Evolutionary conservation across 2,329 filamentous ascomycete species (phyloP).

Genomic region (Diaporthe eres): DNA sequence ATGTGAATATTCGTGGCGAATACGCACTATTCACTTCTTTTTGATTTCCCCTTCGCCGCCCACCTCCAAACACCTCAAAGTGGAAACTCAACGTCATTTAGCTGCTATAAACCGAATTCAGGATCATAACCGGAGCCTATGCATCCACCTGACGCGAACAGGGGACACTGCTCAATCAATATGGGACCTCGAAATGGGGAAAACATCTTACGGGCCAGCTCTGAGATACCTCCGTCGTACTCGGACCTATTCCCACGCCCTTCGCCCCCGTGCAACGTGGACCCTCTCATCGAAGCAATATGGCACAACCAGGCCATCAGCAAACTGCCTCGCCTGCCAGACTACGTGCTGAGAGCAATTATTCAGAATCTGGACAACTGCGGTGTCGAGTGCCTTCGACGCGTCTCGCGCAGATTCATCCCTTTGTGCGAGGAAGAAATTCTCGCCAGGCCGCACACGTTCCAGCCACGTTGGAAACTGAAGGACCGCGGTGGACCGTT

Average conservation of each 20-base stretch:
- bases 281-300: background rate
- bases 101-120: no score
- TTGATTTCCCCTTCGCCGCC: no score
- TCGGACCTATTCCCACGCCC: background rate
- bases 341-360: background rate
- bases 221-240: background rate
- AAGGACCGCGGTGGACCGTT: background rate
- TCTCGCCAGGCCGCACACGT: background rate
- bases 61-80: background rate
- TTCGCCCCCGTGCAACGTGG: background rate
- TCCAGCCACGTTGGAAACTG: background rate
- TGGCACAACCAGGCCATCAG: slow-evolving; percentile 3
- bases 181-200: background rate
- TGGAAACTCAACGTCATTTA: background rate
- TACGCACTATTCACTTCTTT: background rate
- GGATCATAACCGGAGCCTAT: background rate
- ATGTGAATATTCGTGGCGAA: background rate
- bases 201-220: background rate
- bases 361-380: slow-evolving; percentile 23
- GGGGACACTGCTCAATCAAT: background rate
- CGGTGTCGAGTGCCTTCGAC: slow-evolving; percentile 32
- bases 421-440: background rate
- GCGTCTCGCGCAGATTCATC: slow-evolving; percentile 5
- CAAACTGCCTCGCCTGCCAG: slow-evolving; percentile 12
- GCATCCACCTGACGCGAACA: background rate